Evolutionary conservation across 495 filamentous ascomycete genomes (phyloP), one percentile per base, ranked within the genome.

Genomic region (Trichocladium antarcticum): DNA sequence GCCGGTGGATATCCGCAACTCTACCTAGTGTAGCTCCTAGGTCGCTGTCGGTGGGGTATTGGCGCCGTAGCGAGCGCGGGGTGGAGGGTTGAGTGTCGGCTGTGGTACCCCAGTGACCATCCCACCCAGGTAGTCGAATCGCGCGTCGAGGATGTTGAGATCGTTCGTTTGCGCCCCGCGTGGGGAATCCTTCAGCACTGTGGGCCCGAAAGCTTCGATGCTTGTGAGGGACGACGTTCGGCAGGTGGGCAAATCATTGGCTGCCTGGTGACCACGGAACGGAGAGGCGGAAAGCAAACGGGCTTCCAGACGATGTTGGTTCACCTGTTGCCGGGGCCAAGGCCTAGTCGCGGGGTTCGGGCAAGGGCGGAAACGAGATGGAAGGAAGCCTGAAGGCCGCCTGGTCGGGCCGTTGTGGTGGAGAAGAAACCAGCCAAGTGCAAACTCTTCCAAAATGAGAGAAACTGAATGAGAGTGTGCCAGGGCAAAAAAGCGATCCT

Each of bases 111-210:
- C 10, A 10, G 12, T 32, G 10, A 32, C 31, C 31, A 32, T 3
- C 31, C 24, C 2, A 32, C 2, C 11, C 11, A 6, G 31, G 2
- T 10, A 10, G 11, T 10, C 31, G 31, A 21, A 38, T 20, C 17
- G 16, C 37, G 37, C 16, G 37, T 11, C 8, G 37, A 38, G 16
- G 39, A 37, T 37, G 31, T 49, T 49, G 28, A 48, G 46, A 28
- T 49, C 28, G 47, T 20, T 28, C 34, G 47, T 42, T 42, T 27
- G 11, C 20, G 39, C 32, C 39, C 39, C 38, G 39, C 47, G 47
- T 38, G 37, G 37, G 11, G 47, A 31, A 36, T 20, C 37, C 47
- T 17, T 15, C 21, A 29, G 11, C n/a, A 27, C 37, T 21, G 45
- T 47, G 45, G 45, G 37, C 45, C 45, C 24, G 28, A 34, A 24